Percentiles rank a stretch among this genome's conserved stretches.
Conservation (phyloP, 805 yeast genomes). For the Nakazawaea ernobii region DNA sequence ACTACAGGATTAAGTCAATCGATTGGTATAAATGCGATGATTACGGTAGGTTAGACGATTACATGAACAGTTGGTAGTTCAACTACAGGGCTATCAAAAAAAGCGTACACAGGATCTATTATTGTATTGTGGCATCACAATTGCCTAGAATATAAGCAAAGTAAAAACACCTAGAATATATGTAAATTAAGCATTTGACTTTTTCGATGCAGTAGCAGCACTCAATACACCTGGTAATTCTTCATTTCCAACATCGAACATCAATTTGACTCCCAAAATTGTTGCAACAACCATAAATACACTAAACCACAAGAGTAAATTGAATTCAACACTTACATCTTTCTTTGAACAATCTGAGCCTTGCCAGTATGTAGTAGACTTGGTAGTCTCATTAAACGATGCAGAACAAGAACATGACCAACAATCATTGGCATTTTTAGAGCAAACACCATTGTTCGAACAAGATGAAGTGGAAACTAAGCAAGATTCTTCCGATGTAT, state of each 20-base stretch:
- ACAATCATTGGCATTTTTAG: slow-evolving; percentile 30
- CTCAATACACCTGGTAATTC: slow-evolving; percentile 65
- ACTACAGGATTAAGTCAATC: too few relatives aligned
- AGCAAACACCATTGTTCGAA: slow-evolving; percentile 49
- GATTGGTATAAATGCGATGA: too few relatives aligned
- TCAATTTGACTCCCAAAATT: slow-evolving; percentile 46
- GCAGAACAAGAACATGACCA: slow-evolving; percentile 49
- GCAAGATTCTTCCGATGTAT: slow-evolving; percentile 40
- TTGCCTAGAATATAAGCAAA: neutral
- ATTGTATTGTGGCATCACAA: neutral
- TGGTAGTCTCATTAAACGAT: slow-evolving; percentile 32
- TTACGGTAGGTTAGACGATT: too few relatives aligned
- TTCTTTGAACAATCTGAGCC: slow-evolving; percentile 60
- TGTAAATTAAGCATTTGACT: slow-evolving; percentile 22
- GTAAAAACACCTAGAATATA: neutral
- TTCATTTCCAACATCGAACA: slow-evolving; percentile 49
- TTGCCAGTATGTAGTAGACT: slow-evolving; percentile 47
- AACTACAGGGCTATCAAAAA: too few relatives aligned
- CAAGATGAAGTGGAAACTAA: slow-evolving; percentile 41
- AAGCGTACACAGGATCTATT: too few relatives aligned
- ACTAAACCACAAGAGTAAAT: slow-evolving; percentile 64
- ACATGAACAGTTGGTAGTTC: too few relatives aligned
- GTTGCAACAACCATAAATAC: slow-evolving; percentile 40
- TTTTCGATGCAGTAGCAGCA: slow-evolving; percentile 46
- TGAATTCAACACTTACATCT: slow-evolving; percentile 61